These are phyloP conservation scores for Nemania sp. DNA, from an alignment of 2,329 filamentous ascomycete species.

Conservation along the genomic window DNA sequence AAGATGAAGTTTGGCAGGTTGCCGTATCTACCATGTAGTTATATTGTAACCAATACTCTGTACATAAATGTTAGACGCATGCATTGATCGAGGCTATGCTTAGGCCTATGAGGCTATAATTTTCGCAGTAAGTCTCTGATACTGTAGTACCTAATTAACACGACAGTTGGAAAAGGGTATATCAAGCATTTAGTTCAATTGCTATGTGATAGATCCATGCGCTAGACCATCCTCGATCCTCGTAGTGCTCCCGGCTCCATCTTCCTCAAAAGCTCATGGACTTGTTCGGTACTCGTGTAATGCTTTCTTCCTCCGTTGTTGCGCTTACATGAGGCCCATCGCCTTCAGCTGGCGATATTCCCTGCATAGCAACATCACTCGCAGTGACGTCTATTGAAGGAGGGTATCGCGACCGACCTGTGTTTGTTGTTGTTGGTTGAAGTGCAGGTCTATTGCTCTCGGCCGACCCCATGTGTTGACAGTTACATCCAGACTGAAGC, in stretches of 20 bases:
- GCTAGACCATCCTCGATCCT: too few species aligned
- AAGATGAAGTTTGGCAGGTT: too few species aligned
- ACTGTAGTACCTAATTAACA: too few species aligned
- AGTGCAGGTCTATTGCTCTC: neutral
- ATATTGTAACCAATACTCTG: too few species aligned
- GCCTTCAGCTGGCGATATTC: neutral
- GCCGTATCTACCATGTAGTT: too few species aligned
- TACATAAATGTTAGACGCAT: too few species aligned
- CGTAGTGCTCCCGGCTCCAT: neutral
- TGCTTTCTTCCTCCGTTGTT: neutral
- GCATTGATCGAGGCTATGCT: too few species aligned
- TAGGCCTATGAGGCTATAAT: too few species aligned
- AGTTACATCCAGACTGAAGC: conserved; percentile 12
- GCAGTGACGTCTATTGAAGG: neutral
- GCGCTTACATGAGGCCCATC: neutral
- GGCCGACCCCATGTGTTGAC: neutral
- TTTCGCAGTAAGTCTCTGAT: too few species aligned
- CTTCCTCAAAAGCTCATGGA: neutral
- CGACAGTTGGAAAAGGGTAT: too few species aligned
- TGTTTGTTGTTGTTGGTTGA: neutral
- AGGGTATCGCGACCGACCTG: neutral
- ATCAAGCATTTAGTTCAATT: neutral
- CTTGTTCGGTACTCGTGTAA: neutral
- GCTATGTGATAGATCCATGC: neutral
- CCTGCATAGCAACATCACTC: neutral